These are phyloP conservation scores for Teunomyces barrocoloradensis DNA, from an alignment of 805 yeast genomes.

Conservation along the genomic window DNA sequence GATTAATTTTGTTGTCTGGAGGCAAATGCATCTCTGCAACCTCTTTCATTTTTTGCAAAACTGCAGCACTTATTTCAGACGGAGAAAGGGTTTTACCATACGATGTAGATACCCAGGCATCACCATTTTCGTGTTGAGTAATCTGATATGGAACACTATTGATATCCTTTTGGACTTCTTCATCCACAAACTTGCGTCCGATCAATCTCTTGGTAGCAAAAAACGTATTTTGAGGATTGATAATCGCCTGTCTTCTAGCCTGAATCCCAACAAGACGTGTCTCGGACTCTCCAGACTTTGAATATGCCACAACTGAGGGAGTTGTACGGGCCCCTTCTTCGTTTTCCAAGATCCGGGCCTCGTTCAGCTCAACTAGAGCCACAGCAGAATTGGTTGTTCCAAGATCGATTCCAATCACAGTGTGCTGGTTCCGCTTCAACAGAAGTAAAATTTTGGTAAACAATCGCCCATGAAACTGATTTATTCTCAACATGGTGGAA, in stretches of 20 bases:
- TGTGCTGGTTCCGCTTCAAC: constrained; percentile 5
- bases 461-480: neutral
- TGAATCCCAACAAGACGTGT: constrained; percentile 55
- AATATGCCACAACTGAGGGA: constrained; percentile 73
- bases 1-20: constrained; percentile 36
- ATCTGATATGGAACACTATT: constrained; percentile 62
- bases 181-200: constrained; percentile 67
- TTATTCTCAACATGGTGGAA: neutral
- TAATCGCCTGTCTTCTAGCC: constrained; percentile 74
- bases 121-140: constrained; percentile 58
- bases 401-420: constrained; percentile 74
- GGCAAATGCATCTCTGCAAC: constrained; percentile 54
- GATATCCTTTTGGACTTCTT: constrained; percentile 68
- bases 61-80: constrained; percentile 66
- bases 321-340: constrained; percentile 79
- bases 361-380: constrained; percentile 65
- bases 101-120: constrained; percentile 60
- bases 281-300: constrained; percentile 22
- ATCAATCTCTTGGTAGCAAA: constrained; percentile 80
- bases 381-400: constrained; percentile 90
- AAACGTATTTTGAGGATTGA: constrained; percentile 75
- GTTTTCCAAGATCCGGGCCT: constrained; percentile 67
- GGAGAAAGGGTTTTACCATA: constrained; percentile 54
- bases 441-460: neutral
- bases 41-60: constrained; percentile 62